A percentile compares a stretch with the other conserved stretches of the same genome.
Conservation (phyloP, 2,329 filamentous ascomycete genomes). For the Colletotrichum somersetense region DNA sequence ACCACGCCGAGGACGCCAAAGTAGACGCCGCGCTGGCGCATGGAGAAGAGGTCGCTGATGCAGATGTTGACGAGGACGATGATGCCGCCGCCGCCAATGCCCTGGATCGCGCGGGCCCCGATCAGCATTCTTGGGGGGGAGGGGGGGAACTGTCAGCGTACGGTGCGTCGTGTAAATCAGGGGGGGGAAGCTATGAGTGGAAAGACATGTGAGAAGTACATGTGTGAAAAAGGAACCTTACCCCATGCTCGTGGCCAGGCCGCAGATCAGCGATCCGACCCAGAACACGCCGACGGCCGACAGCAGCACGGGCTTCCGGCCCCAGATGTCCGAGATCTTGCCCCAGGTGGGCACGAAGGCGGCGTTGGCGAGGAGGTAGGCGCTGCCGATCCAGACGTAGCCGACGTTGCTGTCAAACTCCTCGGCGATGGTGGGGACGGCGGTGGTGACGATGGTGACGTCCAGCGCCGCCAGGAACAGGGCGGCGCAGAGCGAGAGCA, state of each 20-base stretch:
- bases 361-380: slow-evolving; percentile 78
- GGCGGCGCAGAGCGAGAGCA: slow-evolving; percentile 42
- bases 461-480: slow-evolving; percentile 63
- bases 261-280: slow-evolving; percentile 63
- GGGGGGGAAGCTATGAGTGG: too few relatives aligned
- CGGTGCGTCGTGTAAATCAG: too few relatives aligned
- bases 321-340: slow-evolving; percentile 70
- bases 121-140: slow-evolving; percentile 55
- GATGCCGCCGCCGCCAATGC: slow-evolving; percentile 65
- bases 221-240: neutral
- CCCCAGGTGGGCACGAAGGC: slow-evolving; percentile 80
- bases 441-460: slow-evolving; percentile 71
- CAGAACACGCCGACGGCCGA: slow-evolving; percentile 64
- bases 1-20: slow-evolving; percentile 76
- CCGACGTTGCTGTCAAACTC: slow-evolving; percentile 73
- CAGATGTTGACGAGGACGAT: slow-evolving; percentile 66
- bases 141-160: neutral
- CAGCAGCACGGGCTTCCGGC: slow-evolving; percentile 66
- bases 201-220: too few relatives aligned
- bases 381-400: slow-evolving; percentile 83
- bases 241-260: slow-evolving; percentile 58
- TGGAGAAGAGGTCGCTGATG: slow-evolving; percentile 67
- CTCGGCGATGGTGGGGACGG: slow-evolving; percentile 70
- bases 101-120: slow-evolving; percentile 62
- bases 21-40: slow-evolving; percentile 60